Base-by-base conservation (phyloP, 2,329 filamentous ascomycete species). In the Sporothrix curviconia region DNA sequence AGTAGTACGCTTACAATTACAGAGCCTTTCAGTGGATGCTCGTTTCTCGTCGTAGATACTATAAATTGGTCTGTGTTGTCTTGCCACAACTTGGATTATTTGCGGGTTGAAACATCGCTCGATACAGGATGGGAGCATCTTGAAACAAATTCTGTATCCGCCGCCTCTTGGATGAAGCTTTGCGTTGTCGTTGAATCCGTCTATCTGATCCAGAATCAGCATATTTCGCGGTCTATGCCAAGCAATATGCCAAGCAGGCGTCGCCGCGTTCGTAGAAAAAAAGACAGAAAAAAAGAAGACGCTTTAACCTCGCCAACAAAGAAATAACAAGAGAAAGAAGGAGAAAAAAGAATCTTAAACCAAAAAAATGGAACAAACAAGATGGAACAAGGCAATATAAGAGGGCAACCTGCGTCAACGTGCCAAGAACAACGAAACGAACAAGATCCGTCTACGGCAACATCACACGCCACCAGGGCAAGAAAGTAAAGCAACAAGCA, bases 61-160 rank as follows among this genome's bases (percentile, higher is more conserved):
- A n/a, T n/a, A n/a, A n/a, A n/a, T n/a, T n/a, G n/a, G n/a, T n/a
- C n/a, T 50, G 11, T 30, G 6, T 17, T 49, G 5, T 34, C 4
- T 34, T 22, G 28, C 49, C 5, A 3, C 22, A n/a, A n/a, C 22
- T 12, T 25, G 11, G 8, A 32, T 24, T n/a, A n/a, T n/a, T n/a
- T n/a, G n/a, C 14, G 22, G 51, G n/a, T 54, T n/a, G 37, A 43
- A 24, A 25, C 25, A 39, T 24, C 15, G 24, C 9, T 32, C 51
- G 9, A n/a, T 54, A 39, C 39, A 22, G 25, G 37, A 54, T 43
- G 17, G n/a, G 37, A 25, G 28, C n/a, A n/a, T n/a, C n/a, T 36
- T 24, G 53, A 56, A 56, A 56, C 53, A 56, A 49, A 22, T 19
- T 4, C 22, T 32, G 53, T 49, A 42, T 12, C 43, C 40, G n/a